Evolutionary conservation across 805 yeast genomes (phyloP).

Genomic region (Grigorovia jiainica): DNA sequence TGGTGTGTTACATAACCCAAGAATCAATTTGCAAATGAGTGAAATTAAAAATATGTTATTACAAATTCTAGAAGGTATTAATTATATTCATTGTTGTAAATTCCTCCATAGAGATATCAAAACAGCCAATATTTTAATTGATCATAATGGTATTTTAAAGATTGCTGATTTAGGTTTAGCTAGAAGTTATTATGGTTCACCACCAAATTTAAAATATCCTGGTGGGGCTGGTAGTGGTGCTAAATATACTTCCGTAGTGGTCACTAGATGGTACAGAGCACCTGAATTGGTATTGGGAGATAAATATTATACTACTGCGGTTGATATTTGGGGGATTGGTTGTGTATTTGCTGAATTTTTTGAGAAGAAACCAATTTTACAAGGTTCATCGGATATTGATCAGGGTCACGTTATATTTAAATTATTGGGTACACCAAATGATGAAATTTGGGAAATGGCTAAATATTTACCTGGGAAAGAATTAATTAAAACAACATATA

Average conservation of each 20-base stretch:
- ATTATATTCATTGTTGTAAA: slow-evolving; percentile 55
- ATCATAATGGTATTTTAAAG: slow-evolving; percentile 65
- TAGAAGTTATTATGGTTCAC: slow-evolving; percentile 53
- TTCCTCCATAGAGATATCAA: slow-evolving; percentile 84
- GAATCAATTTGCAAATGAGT: slow-evolving; percentile 45
- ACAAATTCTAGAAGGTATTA: slow-evolving; percentile 72
- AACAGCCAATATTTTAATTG: slow-evolving; percentile 87
- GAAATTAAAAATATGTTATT: slow-evolving; percentile 76
- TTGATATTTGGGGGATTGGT: slow-evolving; percentile 96
- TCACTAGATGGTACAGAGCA: slow-evolving; percentile 95
- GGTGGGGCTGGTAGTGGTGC: slow-evolving; percentile 36
- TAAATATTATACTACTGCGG: slow-evolving; percentile 80
- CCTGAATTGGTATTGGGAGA: slow-evolving; percentile 89
- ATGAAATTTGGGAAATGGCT: slow-evolving; percentile 52
- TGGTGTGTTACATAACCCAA: slow-evolving; percentile 77
- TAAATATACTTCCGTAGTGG: slow-evolving; percentile 62
- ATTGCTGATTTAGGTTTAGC: slow-evolving; percentile 97
- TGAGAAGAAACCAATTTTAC: slow-evolving; percentile 69
- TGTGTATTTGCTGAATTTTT: slow-evolving; percentile 92
- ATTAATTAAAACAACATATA: slow-evolving; percentile 27
- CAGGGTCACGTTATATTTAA: slow-evolving; percentile 78
- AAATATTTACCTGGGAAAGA: slow-evolving; percentile 44
- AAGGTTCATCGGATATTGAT: slow-evolving; percentile 77
- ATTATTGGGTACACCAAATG: slow-evolving; percentile 71
- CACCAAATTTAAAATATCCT: slow-evolving; percentile 40